phyloP scores from a whole-genome alignment of 345 rosid species.

The Adansonia digitata region DNA sequence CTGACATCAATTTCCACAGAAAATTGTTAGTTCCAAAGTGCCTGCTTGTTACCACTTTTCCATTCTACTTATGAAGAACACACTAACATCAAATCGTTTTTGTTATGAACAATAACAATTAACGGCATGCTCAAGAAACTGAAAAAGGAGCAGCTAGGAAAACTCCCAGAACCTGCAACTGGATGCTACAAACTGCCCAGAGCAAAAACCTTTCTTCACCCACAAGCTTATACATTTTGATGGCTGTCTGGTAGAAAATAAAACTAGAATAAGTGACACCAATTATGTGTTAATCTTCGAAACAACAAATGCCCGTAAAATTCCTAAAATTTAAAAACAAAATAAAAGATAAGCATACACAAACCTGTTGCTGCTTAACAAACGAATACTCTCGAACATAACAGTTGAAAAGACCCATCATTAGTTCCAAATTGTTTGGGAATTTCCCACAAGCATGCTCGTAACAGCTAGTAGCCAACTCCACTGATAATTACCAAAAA shows the following conservation, averaged over 20 bases:
- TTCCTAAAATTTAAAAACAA: neutral
- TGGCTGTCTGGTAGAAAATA: constrained; percentile 70
- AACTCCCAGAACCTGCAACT: constrained; percentile 64
- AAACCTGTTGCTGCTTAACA: constrained; percentile 97
- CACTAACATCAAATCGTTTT: neutral
- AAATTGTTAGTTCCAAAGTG: neutral
- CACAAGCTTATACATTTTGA: constrained; percentile 88
- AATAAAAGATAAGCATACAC: neutral
- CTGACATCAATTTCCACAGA: neutral
- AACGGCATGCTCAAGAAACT: neutral
- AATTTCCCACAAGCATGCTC: constrained; percentile 78
- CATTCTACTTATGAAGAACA: neutral
- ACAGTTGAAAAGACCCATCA: constrained; percentile 98
- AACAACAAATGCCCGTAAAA: neutral
- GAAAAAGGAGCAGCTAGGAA: neutral
- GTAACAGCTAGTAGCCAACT: constrained; percentile 87
- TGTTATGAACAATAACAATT: neutral
- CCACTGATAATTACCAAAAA: constrained; percentile 47
- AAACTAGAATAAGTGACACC: constrained; percentile 13
- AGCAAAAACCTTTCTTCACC: constrained; percentile 95
- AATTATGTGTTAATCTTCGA: neutral
- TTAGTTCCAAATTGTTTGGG: constrained; percentile 73
- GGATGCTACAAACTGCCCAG: constrained; percentile 99
- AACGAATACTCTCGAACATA: constrained; percentile 89
- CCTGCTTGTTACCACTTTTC: neutral